Percentiles rank a stretch among this genome's conserved stretches.
Evolutionary conservation across 352 stramenopile species (phyloP).

Genomic region (Pythium coloratum): DNA sequence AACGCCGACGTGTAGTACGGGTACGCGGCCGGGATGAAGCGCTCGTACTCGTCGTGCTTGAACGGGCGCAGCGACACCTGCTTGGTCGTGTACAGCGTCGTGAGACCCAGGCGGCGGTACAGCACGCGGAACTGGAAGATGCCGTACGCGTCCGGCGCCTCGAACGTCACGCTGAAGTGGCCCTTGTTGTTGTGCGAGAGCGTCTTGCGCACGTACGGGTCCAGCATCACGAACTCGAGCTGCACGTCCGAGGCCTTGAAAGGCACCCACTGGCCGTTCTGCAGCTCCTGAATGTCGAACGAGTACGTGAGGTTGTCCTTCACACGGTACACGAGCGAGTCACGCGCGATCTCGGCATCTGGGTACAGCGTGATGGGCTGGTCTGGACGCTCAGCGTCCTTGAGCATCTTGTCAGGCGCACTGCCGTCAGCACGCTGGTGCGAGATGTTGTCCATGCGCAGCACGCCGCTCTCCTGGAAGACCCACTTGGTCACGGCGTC

Average conservation of each 20-base stretch:
- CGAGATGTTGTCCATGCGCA: conserved; percentile 85
- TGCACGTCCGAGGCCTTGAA: conserved; percentile 87
- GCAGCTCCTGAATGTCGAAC: conserved; percentile 88
- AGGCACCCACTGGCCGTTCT: conserved; percentile 72
- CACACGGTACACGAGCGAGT: conserved; percentile 92
- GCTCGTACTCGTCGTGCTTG: conserved; percentile 96
- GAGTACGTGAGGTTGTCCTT: conserved; percentile 94
- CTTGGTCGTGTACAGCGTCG: conserved; percentile 83
- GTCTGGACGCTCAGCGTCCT: conserved; percentile 82
- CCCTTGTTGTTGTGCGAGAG: conserved; percentile 69
- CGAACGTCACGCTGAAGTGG: conserved; percentile 85
- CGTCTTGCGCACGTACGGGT: conserved; percentile 91
- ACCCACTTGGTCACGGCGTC: conserved; percentile 79
- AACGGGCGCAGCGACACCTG: conserved; percentile 92
- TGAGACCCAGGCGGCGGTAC: conserved; percentile 88
- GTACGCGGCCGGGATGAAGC: conserved; percentile 91
- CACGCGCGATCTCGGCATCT: conserved; percentile 77
- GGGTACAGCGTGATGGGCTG: conserved; percentile 90
- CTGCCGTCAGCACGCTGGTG: conserved; percentile 85
- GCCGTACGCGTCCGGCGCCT: conserved; percentile 90
- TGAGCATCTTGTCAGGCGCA: conserved; percentile 86
- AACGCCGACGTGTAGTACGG: conserved; percentile 93
- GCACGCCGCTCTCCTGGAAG: conserved; percentile 87
- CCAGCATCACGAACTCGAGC: conserved; percentile 95
- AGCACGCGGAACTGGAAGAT: conserved; percentile 94